Percentiles rank a stretch among this genome's conserved stretches.
Conservation (phyloP, 495 filamentous ascomycete species). For the Massariosphaeria phaeospora region DNA sequence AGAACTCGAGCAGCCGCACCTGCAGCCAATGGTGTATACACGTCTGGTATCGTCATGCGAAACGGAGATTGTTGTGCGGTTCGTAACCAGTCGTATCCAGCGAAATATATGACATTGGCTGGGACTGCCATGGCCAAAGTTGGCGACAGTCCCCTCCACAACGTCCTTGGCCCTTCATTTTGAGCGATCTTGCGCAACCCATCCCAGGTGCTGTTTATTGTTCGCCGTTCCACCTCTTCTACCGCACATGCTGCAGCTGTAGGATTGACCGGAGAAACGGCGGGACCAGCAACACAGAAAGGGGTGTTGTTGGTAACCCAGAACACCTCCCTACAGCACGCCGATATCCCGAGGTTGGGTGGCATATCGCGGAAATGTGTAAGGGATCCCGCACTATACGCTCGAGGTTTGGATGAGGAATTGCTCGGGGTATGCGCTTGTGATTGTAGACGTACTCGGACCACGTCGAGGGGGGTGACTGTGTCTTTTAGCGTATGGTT, state of each 20-base stretch:
- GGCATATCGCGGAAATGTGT: constrained; percentile 60
- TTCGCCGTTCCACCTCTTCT: constrained; percentile 73
- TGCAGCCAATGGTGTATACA: constrained; percentile 72
- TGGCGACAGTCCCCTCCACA: constrained; percentile 90
- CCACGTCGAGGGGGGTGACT: constrained; percentile 97
- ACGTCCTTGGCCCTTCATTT: constrained; percentile 78
- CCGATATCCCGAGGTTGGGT: constrained; percentile 81
- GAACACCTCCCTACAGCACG: constrained; percentile 96
- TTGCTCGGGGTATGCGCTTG: constrained; percentile 52
- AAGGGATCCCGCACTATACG: constrained; percentile 35
- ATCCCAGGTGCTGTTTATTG: constrained; percentile 87
- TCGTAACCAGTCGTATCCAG: constrained; percentile 94
- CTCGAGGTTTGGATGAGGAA: constrained; percentile 26
- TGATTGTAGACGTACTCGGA: constrained; percentile 89
- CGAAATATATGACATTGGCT: constrained; percentile 96
- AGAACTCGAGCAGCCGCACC: constrained; percentile 71
- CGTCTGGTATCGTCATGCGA: constrained; percentile 46
- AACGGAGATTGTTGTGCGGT: constrained; percentile 60
- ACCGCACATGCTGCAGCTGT: constrained; percentile 68
- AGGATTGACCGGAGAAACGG: constrained; percentile 38
- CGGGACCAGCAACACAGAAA: constrained; percentile 63
- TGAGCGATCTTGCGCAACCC: constrained; percentile 93
- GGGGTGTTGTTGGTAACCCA: constrained; percentile 84
- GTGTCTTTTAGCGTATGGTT: not conserved
- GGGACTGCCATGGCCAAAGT: constrained; percentile 93